Base-by-base conservation (phyloP, 768 basidiomycete species). In the Termitomyces sp. region DNA sequence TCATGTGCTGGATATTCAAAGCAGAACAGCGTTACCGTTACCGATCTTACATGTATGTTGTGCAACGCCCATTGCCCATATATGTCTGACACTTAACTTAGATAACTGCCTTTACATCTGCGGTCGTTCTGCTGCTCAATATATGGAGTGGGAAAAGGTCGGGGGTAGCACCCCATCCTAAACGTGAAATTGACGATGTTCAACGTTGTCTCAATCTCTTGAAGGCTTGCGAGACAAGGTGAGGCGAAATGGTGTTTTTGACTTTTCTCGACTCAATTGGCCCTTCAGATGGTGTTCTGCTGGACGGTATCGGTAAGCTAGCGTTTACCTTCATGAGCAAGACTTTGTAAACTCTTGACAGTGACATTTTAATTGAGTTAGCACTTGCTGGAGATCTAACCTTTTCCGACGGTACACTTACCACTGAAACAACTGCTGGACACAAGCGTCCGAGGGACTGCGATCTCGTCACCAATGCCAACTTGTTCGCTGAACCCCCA, bases 1-100 rank as follows among this genome's bases (percentile, higher is more conserved):
- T 38, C 89, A 87, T 65, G 79, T 94, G 29, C 68, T 89, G 19
- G 89, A 92, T 71, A 59, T 72, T 51, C 73, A 75, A 59, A 71
- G 77, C 47, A 69, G 65, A 57, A 68, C 73, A 11, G 65, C 70
- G 5, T 58, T 74, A 35, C 75, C 75, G 3, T 48, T 75, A 43
- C 69, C 74, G 5, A 62, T 67, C 6, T 38, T 75, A 34, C 75
- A 77, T 68, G 80, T 77, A 63, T 7, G 65, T 60, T 46, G 34
- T 0, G 23, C 29, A 29, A 45, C 1, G 12, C 32, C 1, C 42
- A 12, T n/a, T 19, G 25, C 1, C 29, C 34, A 19, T 10, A 4
- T 11, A 11, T 14, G 9, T 31, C 47, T 44, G 31, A 47, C 56
- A 57, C n/a, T 59, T 60, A 8, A n/a, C 48, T 56, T 59, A 75